phyloP scores from a whole-genome alignment of 495 filamentous ascomycete species.

The Aspergillus leporis region DNA sequence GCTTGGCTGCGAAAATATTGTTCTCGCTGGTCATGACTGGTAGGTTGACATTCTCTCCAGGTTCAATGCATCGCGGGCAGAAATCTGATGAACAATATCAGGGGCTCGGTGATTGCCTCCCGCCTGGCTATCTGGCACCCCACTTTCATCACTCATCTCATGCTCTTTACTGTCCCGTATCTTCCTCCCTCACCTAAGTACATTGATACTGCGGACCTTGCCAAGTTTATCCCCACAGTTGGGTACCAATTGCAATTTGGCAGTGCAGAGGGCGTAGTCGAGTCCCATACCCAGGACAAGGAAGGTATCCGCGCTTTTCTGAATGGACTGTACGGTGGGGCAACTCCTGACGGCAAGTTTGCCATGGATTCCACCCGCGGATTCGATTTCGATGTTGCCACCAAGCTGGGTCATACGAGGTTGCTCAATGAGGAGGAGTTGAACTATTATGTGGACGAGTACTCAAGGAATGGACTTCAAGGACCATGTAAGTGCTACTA shows the following conservation, averaged over 20 bases:
- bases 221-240: neutral
- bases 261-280: constrained; percentile 5
- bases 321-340: constrained; percentile 8
- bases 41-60: neutral
- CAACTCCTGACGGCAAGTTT: constrained; percentile 7
- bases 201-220: neutral
- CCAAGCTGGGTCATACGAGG: neutral
- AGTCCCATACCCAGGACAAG: constrained; percentile 4
- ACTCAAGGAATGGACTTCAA: constrained; percentile 3
- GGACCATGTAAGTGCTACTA: constrained; percentile 3
- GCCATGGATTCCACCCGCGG: constrained; percentile 5
- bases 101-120: constrained; percentile 9
- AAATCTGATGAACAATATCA: neutral
- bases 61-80: neutral
- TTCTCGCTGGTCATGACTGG: constrained; percentile 10
- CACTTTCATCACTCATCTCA: constrained; percentile 5
- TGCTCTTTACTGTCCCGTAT: constrained; percentile 6
- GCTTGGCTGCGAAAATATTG: constrained; percentile 8
- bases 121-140: constrained; percentile 6
- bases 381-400: constrained; percentile 1
- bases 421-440: constrained; percentile 4
- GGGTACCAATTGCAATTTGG: constrained; percentile 9
- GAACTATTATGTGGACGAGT: constrained; percentile 7
- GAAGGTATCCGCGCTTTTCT: constrained; percentile 4
- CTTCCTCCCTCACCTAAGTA: constrained; percentile 4